Evolutionary conservation across 805 yeast genomes (phyloP).

Genomic region (Cyberlindnera petersonii): DNA sequence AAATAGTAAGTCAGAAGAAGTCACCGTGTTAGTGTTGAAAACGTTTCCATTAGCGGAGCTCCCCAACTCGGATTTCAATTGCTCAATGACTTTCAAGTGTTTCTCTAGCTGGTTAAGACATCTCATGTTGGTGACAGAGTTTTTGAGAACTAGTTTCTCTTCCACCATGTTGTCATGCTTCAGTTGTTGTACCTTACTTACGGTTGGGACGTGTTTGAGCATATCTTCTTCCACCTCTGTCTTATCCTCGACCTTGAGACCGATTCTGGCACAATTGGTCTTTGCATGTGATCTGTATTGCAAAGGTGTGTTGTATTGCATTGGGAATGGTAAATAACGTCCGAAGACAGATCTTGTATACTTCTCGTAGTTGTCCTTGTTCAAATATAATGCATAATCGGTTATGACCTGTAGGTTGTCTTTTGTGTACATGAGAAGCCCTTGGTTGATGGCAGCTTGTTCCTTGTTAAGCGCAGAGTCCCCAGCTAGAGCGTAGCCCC

Average conservation of each 20-base stretch:
- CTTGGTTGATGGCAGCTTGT: constrained; percentile 39
- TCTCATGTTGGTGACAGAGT: constrained; percentile 27
- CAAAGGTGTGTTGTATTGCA: constrained; percentile 68
- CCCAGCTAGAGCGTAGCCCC: constrained; percentile 11
- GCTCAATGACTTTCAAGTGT: constrained; percentile 10
- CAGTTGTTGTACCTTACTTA: constrained; percentile 60
- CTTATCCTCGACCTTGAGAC: constrained; percentile 32
- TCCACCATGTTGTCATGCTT: constrained; percentile 52
- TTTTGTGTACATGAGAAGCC: constrained; percentile 39
- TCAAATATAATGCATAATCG: constrained; percentile 53
- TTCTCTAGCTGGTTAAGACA: constrained; percentile 21
- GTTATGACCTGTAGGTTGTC: constrained; percentile 45
- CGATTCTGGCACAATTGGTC: constrained; percentile 30
- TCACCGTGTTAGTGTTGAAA: constrained; percentile 10
- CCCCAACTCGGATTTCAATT: constrained; percentile 18
- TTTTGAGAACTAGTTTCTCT: constrained; percentile 24
- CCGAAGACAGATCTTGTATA: constrained; percentile 55
- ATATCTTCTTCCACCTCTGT: constrained; percentile 29
- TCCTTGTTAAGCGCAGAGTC: constrained; percentile 16
- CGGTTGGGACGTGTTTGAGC: constrained; percentile 26
- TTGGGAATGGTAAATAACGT: constrained; percentile 59
- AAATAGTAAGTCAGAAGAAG: constrained; percentile 35
- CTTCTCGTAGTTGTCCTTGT: constrained; percentile 53
- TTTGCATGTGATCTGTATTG: constrained; percentile 35
- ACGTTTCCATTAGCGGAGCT: not conserved